phyloP scores from a whole-genome alignment of 164 flowering plant species.

The Berberis thunbergii region DNA sequence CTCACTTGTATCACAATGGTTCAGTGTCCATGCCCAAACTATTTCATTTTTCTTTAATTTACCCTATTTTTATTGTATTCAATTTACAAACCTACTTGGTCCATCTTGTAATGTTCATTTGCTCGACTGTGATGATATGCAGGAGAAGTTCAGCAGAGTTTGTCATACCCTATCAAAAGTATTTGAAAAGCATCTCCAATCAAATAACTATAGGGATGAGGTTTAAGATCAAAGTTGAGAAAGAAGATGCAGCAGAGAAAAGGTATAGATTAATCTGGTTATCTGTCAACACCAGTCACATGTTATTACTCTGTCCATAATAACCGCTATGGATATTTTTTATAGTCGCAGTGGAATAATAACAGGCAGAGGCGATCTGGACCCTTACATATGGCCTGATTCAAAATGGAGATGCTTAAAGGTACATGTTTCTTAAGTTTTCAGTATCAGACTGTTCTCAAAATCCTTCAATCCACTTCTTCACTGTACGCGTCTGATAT shows the following conservation, averaged over 20 bases:
- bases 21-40: too few species aligned
- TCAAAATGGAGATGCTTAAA: slow-evolving; percentile 93
- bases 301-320: background rate
- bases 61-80: background rate
- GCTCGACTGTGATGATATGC: slow-evolving; percentile 20
- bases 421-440: slow-evolving; percentile 25
- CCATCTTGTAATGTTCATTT: background rate
- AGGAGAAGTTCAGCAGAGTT: slow-evolving; percentile 82
- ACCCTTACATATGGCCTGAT: slow-evolving; percentile 77
- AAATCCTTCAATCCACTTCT: too few species aligned
- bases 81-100: too few species aligned
- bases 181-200: slow-evolving; percentile 45
- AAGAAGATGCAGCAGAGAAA: slow-evolving; percentile 84
- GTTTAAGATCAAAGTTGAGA: slow-evolving; percentile 68
- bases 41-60: background rate
- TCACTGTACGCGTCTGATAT: too few species aligned
- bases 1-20: too few species aligned
- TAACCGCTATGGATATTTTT: slow-evolving; percentile 2
- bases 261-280: slow-evolving; percentile 33
- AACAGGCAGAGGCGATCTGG: slow-evolving; percentile 59
- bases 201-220: slow-evolving; percentile 59
- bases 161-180: slow-evolving; percentile 62
- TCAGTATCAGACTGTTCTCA: too few species aligned
- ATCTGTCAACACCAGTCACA: background rate
- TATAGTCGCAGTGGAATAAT: slow-evolving; percentile 78